Percentiles rank a stretch among this genome's conserved stretches.
Conservation (phyloP, 805 yeast genomes). For the Zygosaccharomyces lentus region DNA sequence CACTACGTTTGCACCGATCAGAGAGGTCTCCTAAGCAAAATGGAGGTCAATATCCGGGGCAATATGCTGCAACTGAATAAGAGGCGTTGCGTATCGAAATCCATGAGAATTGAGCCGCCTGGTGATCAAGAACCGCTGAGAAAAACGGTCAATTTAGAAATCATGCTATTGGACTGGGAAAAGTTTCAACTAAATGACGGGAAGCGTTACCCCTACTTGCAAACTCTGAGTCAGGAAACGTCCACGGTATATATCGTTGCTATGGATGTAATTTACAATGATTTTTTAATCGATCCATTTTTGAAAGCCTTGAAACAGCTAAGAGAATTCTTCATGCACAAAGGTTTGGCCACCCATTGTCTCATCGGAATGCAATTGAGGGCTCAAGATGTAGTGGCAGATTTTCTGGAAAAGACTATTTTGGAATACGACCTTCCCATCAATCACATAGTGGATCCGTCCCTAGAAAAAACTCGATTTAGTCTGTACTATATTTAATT, state of each 20-base stretch:
- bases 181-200: conserved; percentile 12
- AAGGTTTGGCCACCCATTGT: conserved; percentile 10
- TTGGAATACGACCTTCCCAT: conserved; percentile 20
- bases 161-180: conserved; percentile 34
- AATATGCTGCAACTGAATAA: conserved; percentile 27
- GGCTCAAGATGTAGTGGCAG: conserved; percentile 28
- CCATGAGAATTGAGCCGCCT: conserved; percentile 6
- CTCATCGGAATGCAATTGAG: conserved; percentile 34
- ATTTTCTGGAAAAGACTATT: conserved; percentile 29
- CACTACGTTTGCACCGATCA: conserved; percentile 33
- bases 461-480: conserved; percentile 22
- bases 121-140: conserved; percentile 1
- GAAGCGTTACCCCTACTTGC: conserved; percentile 4
- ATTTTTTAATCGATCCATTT: conserved; percentile 32
- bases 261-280: conserved; percentile 37
- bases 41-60: conserved; percentile 26
- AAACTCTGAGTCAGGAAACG: background rate
- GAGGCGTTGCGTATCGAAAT: conserved; percentile 15
- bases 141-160: conserved; percentile 19
- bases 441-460: conserved; percentile 16
- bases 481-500: conserved; percentile 20
- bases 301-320: conserved; percentile 24
- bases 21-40: conserved; percentile 27
- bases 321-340: conserved; percentile 7
- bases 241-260: conserved; percentile 27